phyloP scores from a whole-genome alignment of 1,284 basidiomycete species.

The Sparassis latifolia region DNA sequence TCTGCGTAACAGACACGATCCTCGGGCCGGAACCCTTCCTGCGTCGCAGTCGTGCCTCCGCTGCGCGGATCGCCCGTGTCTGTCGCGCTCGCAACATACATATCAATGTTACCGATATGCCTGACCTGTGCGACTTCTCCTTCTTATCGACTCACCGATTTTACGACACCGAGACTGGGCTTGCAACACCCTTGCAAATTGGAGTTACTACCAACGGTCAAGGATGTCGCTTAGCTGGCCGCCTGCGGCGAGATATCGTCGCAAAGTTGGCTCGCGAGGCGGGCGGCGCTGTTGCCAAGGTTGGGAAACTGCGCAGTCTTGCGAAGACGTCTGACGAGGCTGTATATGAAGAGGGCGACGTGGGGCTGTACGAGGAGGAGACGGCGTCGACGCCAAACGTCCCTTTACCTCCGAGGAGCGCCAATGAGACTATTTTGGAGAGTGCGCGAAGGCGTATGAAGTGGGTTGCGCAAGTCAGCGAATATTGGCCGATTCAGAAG shows the following conservation, averaged over 20 bases:
- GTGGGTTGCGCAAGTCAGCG: constrained; percentile 89
- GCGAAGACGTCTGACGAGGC: constrained; percentile 39
- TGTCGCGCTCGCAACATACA: constrained; percentile 62
- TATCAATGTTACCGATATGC: constrained; percentile 85
- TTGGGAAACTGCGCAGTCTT: constrained; percentile 65
- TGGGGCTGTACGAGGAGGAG: constrained; percentile 51
- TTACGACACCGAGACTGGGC: constrained; percentile 36
- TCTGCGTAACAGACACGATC: constrained; percentile 74
- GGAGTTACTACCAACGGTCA: constrained; percentile 90
- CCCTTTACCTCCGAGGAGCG: constrained; percentile 62
- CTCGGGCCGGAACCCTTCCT: constrained; percentile 27
- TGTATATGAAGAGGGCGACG: constrained; percentile 23
- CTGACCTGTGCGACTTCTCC: constrained; percentile 83
- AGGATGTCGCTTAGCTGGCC: constrained; percentile 81
- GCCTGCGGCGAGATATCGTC: constrained; percentile 82
- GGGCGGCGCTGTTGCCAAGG: constrained; percentile 72
- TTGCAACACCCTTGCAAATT: constrained; percentile 68
- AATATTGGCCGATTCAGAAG: constrained; percentile 86
- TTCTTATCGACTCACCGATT: constrained; percentile 89
- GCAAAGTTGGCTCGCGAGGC: constrained; percentile 68
- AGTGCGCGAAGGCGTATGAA: constrained; percentile 61
- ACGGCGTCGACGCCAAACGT: constrained; percentile 65
- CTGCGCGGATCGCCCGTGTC: constrained; percentile 45
- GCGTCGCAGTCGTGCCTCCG: constrained; percentile 44
- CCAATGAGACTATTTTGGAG: constrained; percentile 45